Evolutionary conservation across 495 filamentous ascomycete species (phyloP), one percentile per base, ranked within the genome.

Genomic region (Podospora tetraspora): DNA sequence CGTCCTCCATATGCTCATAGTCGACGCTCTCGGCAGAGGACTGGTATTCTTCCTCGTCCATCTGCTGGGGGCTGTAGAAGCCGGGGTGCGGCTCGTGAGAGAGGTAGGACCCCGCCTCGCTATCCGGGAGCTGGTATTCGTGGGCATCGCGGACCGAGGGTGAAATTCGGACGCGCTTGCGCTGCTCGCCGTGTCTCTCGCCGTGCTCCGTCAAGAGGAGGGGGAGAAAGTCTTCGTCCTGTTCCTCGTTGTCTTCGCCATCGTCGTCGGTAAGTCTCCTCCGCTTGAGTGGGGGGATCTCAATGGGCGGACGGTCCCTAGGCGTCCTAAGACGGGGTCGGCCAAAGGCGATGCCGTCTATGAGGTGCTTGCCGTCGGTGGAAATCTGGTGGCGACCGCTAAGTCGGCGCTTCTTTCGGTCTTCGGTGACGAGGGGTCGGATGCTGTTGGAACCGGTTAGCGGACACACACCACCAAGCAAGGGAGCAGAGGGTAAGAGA

Each of bases 281-380:
- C 64, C 90, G 87, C 77, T 96, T 97, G 64, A 88, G 82, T 4
- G 93, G 88, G 3, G 92, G 93, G 52, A 96, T 94, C 3, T 82
- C 77, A 29, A 96, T 79, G 0, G 84, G 73, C 13, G 95, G 94
- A 68, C 94, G 85, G 64, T 84, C 82, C 21, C 78, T 77, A 0
- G 85, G 80, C 22, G 82, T 74, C 73, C 85, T 86, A 30, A 92
- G 78, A 32, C 84, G 90, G 7, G 90, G 89, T 59, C 90, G 85
- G 8, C 95, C 95, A 75, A 96, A 98, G 1, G 95, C 84, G 22
- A 97, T 84, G 23, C 95, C 95, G 74, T 99, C 95, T 12, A 96
- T 85, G 16, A 99, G 83, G 76, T 93, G 94, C 73, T 84, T 90
- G 24, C 95, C 95, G 70, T 91, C 89, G 9, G 80, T 67, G 0